Evolutionary conservation across 805 yeast genomes (phyloP).

Genomic region (Lipomyces sp.): DNA sequence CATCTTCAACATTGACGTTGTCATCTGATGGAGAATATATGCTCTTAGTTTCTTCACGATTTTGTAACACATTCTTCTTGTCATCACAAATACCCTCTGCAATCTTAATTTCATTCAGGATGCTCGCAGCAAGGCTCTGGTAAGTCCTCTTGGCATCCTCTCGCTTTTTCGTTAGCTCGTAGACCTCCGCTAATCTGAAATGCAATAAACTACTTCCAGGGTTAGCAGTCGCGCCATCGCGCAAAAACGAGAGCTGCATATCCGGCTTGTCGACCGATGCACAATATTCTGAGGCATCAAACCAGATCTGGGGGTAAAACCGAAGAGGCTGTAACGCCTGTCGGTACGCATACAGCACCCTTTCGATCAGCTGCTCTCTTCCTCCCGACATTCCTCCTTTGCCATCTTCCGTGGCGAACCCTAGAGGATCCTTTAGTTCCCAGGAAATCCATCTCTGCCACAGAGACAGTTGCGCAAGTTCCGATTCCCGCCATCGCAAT

Average conservation of each 20-base stretch:
- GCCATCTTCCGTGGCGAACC: constrained; percentile 51
- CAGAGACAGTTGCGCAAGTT: constrained; percentile 51
- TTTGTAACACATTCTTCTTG: constrained; percentile 29
- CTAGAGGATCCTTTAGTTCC: constrained; percentile 75
- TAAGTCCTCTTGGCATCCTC: constrained; percentile 58
- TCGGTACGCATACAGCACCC: constrained; percentile 73
- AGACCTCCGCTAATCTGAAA: constrained; percentile 68
- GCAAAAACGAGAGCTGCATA: constrained; percentile 53
- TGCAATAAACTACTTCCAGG: constrained; percentile 72
- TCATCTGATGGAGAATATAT: constrained; percentile 1
- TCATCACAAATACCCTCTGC: constrained; percentile 36
- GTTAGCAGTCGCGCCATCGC: constrained; percentile 63
- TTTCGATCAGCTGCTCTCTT: constrained; percentile 51
- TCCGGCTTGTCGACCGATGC: constrained; percentile 43
- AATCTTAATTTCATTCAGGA: constrained; percentile 50
- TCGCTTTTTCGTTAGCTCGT: constrained; percentile 61
- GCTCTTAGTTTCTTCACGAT: constrained; percentile 10
- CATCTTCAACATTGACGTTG: constrained; percentile 12
- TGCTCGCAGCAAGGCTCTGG: constrained; percentile 55
- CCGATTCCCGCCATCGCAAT: constrained; percentile 39
- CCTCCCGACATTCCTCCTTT: constrained; percentile 29
- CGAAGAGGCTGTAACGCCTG: constrained; percentile 67
- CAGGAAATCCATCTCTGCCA: constrained; percentile 82
- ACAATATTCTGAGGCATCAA: constrained; percentile 52
- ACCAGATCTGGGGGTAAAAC: constrained; percentile 79